These are phyloP conservation scores for Puccinia polysora DNA, from an alignment of 1,284 basidiomycete species.

Conservation along the genomic window DNA sequence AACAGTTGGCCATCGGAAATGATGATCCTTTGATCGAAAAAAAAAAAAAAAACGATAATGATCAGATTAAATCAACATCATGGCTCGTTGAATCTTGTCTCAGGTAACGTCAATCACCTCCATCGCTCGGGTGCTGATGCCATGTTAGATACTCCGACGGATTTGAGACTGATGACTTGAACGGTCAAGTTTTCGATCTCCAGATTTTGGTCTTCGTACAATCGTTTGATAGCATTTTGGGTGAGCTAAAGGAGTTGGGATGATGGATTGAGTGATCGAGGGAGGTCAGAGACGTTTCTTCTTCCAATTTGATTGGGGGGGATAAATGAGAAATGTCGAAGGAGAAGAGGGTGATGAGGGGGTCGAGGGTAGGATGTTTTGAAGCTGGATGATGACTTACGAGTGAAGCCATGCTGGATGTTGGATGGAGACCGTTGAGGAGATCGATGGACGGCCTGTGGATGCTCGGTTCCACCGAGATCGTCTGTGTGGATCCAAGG, in stretches of 20 bases:
- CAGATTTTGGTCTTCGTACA: conserved; percentile 24
- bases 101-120: not conserved
- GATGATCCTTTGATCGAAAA: conserved; percentile 53
- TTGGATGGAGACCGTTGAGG: too few relatives aligned
- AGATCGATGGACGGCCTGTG: too few relatives aligned
- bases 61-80: not conserved
- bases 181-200: conserved; percentile 59
- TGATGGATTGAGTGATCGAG: too few relatives aligned
- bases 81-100: not conserved
- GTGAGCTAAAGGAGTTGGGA: conserved; percentile 20
- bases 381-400: too few relatives aligned
- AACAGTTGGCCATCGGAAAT: conserved; percentile 71
- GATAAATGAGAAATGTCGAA: not conserved
- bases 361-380: not conserved
- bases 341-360: not conserved
- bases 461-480: too few relatives aligned
- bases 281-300: not conserved
- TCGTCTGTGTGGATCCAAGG: too few relatives aligned
- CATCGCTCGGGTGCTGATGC: conserved; percentile 27
- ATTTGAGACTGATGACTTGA: conserved; percentile 77
- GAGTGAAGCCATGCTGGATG: too few relatives aligned
- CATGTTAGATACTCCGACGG: conserved; percentile 57
- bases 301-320: not conserved
- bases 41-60: not conserved
- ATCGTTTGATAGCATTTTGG: conserved; percentile 13